Base-by-base conservation (phyloP, 78 protist species). In the Dictyostelium brefeldianum region DNA sequence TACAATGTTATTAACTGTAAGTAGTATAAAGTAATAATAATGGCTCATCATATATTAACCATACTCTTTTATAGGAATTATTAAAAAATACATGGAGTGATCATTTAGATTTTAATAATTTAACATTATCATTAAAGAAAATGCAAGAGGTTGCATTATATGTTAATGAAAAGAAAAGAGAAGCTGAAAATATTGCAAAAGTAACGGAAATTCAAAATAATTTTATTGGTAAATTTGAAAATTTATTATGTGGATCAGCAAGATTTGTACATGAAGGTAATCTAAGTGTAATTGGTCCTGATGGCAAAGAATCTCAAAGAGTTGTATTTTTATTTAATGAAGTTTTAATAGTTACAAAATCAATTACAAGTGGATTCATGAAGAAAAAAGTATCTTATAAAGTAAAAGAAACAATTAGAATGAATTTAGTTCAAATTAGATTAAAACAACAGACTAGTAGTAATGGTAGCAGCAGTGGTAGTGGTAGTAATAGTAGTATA, bases 111-210 rank as follows among this genome's bases (percentile, higher is more conserved):
- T 81, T 73, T 69, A 27, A 51, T 53, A 79, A 83, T 67, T 46
- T 91, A 56, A 64, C 80, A 43, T 89, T 81, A 57, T 77, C 90
- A 12, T 70, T 91, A 67, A 79, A 77, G 69, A 80, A 75, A 46
- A 91, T 91, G 90, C 83, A 71, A 81, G 95, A 91, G 57, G 95
- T 91, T 50, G 95, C 95, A 25, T 43, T 62, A 7, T 81, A 83
- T 54, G 87, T 91, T 8, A 91, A 91, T 46, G 95, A 91, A 70
- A 91, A 81, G 27, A 91, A 80, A 54, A 69, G 95, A 59, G 95
- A 91, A 20, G 95, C 95, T 1, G 95, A 91, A 43, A 91, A 91
- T 46, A 91, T 91, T 50, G 83, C 71, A 47, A 87, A 87, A 31
- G 93, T 87, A 7, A 87, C 93, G 10, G 93, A 87, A 29, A 87